phyloP scores from a whole-genome alignment of 176 grass and related monocot genomes.

The Melocanna baccifera region DNA sequence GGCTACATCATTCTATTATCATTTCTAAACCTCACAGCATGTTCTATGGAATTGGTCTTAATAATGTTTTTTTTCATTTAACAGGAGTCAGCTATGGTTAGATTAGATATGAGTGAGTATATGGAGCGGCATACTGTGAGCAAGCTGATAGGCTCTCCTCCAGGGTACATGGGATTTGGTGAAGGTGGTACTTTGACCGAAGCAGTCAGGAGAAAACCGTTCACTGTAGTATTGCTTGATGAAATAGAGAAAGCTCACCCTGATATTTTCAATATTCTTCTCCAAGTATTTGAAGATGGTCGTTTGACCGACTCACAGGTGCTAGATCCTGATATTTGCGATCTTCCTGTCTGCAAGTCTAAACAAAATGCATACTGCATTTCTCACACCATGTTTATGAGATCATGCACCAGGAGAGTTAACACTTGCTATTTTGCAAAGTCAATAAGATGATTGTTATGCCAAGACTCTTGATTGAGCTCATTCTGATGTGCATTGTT shows the following conservation, averaged over 20 bases:
- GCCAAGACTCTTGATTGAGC: background rate
- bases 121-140: conserved; percentile 91
- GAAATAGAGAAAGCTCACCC: conserved; percentile 99
- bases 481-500: background rate
- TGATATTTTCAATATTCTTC: conserved; percentile 96
- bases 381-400: background rate
- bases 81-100: conserved; percentile 85
- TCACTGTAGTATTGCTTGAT: conserved; percentile 82
- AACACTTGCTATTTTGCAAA: background rate
- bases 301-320: conserved; percentile 87
- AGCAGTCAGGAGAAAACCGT: conserved; percentile 88
- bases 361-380: background rate
- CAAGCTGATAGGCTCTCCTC: conserved; percentile 98
- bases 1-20: background rate
- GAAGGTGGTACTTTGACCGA: conserved; percentile 92
- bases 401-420: conserved; percentile 24
- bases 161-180: conserved; percentile 90
- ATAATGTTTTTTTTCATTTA: conserved; percentile 29
- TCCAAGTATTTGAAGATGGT: conserved; percentile 98
- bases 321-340: conserved; percentile 10
- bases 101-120: conserved; percentile 98
- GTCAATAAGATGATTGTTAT: background rate
- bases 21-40: background rate
- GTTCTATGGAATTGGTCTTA: conserved; percentile 9
- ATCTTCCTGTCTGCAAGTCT: conserved; percentile 1